A percentile compares a stretch with the other conserved stretches of the same genome.
These are phyloP conservation scores for Phellopilus nigrolimitatus DNA, from an alignment of 1,284 basidiomycete species.

Conservation along the genomic window DNA sequence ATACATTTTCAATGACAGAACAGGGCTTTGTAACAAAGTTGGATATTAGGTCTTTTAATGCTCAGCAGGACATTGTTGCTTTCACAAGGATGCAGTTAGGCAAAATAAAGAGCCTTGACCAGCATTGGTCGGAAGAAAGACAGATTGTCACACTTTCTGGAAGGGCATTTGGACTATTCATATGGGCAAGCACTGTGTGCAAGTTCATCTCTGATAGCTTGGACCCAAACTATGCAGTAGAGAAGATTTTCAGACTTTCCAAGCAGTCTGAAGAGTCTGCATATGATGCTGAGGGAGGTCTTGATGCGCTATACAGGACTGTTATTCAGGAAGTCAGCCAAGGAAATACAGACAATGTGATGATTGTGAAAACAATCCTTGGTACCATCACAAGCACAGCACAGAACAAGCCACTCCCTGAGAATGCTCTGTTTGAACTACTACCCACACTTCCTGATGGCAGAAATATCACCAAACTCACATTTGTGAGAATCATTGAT, in stretches of 20 bases:
- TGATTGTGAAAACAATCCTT: neutral
- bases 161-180: constrained; percentile 27
- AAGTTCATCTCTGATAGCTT: constrained; percentile 23
- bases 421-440: neutral
- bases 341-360: neutral
- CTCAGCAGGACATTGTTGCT: neutral
- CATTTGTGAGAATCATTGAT: neutral
- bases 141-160: constrained; percentile 24
- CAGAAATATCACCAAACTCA: neutral
- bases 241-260: neutral
- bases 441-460: neutral
- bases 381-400: constrained; percentile 3
- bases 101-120: constrained; percentile 24
- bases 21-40: neutral
- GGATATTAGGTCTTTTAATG: neutral
- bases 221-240: constrained; percentile 1
- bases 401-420: constrained; percentile 6
- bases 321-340: constrained; percentile 1
- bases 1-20: neutral
- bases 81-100: constrained; percentile 15
- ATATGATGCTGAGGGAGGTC: neutral
- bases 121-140: constrained; percentile 21
- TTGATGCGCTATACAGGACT: constrained; percentile 4
- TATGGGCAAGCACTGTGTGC: constrained; percentile 28
- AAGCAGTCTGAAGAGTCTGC: neutral